Evolutionary conservation across 495 filamentous ascomycete species (phyloP).

Genomic region (Sporormia fimetaria): DNA sequence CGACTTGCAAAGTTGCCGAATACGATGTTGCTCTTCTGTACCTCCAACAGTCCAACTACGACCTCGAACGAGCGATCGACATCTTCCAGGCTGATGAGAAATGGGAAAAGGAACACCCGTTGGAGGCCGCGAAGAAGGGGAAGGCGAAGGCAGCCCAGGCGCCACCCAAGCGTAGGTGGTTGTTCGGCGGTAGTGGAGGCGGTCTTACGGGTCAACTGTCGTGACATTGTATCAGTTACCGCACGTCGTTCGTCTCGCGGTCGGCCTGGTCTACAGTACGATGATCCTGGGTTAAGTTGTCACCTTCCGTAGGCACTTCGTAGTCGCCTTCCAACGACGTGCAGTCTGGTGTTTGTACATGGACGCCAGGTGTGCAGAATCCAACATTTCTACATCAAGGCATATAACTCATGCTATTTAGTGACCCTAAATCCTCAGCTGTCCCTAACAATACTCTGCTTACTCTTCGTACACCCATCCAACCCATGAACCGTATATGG

Average conservation of each 20-base stretch:
- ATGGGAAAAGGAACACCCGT: constrained; percentile 60
- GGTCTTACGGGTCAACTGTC: constrained; percentile 22
- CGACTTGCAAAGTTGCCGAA: constrained; percentile 56
- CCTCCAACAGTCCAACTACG: constrained; percentile 51
- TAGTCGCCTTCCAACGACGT: too few species aligned
- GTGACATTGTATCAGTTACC: not conserved
- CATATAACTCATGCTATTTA: too few species aligned
- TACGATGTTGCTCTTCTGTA: constrained; percentile 65
- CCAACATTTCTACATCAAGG: too few species aligned
- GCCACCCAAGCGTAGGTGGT: constrained; percentile 13
- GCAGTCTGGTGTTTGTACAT: too few species aligned
- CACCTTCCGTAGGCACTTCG: too few species aligned
- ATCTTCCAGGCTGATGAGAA: constrained; percentile 53
- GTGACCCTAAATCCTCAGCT: too few species aligned
- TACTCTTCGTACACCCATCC: too few species aligned
- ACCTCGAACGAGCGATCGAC: constrained; percentile 49
- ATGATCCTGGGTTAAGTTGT: too few species aligned
- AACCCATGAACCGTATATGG: not conserved
- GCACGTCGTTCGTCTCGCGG: not conserved
- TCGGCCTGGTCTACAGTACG: too few species aligned
- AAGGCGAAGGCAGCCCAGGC: constrained; percentile 23
- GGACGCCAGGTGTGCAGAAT: too few species aligned
- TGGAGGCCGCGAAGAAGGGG: constrained; percentile 35
- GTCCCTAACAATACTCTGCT: too few species aligned
- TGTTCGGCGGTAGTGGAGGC: constrained; percentile 18